A percentile compares a stretch with the other conserved stretches of the same genome.
phyloP scores from a whole-genome alignment of 352 stramenopile genomes.

The Globisporangium echinulatum region DNA sequence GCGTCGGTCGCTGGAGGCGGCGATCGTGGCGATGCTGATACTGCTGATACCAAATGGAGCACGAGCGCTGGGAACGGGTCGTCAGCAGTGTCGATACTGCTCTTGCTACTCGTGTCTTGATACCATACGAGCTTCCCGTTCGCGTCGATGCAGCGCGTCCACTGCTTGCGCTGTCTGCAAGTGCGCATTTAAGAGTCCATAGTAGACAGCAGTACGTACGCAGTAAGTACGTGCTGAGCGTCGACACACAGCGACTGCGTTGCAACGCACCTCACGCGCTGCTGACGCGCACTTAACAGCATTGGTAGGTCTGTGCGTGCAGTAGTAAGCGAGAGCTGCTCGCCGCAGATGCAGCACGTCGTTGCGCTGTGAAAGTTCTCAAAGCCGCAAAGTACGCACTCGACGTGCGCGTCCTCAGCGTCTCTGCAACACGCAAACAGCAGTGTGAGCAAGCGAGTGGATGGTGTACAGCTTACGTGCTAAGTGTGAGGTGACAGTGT shows the following conservation, averaged over 20 bases:
- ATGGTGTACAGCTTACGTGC: too few relatives aligned
- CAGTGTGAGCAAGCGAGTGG: too few relatives aligned
- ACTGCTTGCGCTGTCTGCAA: conserved; percentile 54
- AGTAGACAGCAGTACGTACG: too few relatives aligned
- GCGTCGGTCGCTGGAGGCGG: too few relatives aligned
- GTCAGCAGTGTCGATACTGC: too few relatives aligned
- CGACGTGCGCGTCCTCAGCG: not conserved
- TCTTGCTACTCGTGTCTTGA: conserved; percentile 6
- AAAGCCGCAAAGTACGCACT: not conserved
- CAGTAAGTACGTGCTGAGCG: not conserved
- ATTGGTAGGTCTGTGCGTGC: too few relatives aligned
- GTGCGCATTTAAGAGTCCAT: too few relatives aligned
- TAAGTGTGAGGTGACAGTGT: not conserved
- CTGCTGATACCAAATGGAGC: too few relatives aligned
- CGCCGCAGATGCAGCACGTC: not conserved
- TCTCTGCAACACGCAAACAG: not conserved
- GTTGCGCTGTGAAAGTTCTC: conserved; percentile 1
- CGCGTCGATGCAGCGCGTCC: conserved; percentile 50
- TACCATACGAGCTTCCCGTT: conserved; percentile 57
- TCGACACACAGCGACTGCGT: not conserved
- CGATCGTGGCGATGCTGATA: too few relatives aligned
- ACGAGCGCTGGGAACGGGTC: too few relatives aligned
- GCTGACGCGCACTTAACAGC: not conserved
- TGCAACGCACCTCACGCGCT: not conserved
- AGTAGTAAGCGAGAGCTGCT: not conserved